phyloP scores from a whole-genome alignment of 2,329 filamentous ascomycete species.

The Diaporthe citriasiana region DNA sequence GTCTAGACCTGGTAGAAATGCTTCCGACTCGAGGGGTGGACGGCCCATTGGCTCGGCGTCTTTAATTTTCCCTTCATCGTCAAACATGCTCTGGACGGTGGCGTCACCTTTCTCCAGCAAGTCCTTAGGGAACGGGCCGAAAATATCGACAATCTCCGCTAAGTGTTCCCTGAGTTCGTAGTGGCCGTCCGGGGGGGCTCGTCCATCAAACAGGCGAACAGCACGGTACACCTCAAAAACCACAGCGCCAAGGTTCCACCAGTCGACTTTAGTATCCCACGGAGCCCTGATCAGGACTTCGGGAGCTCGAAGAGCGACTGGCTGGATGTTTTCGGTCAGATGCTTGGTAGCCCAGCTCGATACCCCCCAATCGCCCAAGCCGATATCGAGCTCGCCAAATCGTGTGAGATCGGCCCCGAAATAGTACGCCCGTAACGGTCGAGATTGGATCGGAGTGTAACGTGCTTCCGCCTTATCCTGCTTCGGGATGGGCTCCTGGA shows the following conservation, averaged over 20 bases:
- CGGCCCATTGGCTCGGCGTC: neutral
- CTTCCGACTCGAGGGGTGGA: conserved; percentile 11
- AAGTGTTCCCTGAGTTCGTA: conserved; percentile 29
- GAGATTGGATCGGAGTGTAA: conserved; percentile 16
- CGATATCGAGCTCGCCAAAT: conserved; percentile 42
- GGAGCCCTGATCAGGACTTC: conserved; percentile 46
- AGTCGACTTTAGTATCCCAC: conserved; percentile 45
- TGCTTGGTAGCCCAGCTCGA: conserved; percentile 44
- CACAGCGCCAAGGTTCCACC: conserved; percentile 47
- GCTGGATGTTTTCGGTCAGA: conserved; percentile 44
- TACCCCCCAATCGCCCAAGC: conserved; percentile 46
- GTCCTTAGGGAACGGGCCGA: conserved; percentile 17
- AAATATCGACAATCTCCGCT: conserved; percentile 11
- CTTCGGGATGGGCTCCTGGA: conserved; percentile 6
- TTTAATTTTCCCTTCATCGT: conserved; percentile 15
- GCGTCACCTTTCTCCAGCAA: conserved; percentile 22
- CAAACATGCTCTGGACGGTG: neutral
- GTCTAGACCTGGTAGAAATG: conserved; percentile 14
- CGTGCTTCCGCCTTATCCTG: conserved; percentile 14
- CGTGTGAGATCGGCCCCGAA: conserved; percentile 27
- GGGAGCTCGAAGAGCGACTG: conserved; percentile 47
- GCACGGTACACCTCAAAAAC: conserved; percentile 41
- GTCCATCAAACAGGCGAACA: conserved; percentile 18
- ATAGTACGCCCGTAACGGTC: neutral
- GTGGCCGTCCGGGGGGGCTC: neutral